phyloP scores from a whole-genome alignment of 257 asterid genomes.

The Pogostemon cablin region DNA sequence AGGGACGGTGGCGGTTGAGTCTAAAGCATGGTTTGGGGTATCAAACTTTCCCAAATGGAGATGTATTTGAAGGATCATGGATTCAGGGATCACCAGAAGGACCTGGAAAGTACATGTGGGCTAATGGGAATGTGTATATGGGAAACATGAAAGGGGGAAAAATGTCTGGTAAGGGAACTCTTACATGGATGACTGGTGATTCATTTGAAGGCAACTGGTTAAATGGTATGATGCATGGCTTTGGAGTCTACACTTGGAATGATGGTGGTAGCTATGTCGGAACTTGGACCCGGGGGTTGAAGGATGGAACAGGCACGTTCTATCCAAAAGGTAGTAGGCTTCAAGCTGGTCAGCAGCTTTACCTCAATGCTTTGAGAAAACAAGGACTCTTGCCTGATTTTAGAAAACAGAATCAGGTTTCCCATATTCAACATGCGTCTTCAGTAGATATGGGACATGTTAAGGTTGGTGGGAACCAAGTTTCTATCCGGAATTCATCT shows the following conservation, averaged over 20 bases:
- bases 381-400: constrained; percentile 85
- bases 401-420: constrained; percentile 73
- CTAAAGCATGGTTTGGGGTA: constrained; percentile 93
- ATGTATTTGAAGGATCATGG: constrained; percentile 92
- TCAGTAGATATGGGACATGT: constrained; percentile 59
- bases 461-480: constrained; percentile 53
- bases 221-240: constrained; percentile 83
- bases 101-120: constrained; percentile 92
- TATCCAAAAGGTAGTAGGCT: constrained; percentile 79
- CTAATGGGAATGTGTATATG: constrained; percentile 76
- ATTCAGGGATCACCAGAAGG: constrained; percentile 93
- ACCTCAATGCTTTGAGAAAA: constrained; percentile 81
- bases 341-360: constrained; percentile 67
- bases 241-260: constrained; percentile 85
- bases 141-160: constrained; percentile 88
- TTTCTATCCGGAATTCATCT: constrained; percentile 47
- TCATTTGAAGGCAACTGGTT: constrained; percentile 86
- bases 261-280: constrained; percentile 87
- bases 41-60: constrained; percentile 78
- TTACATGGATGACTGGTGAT: constrained; percentile 86
- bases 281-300: constrained; percentile 87
- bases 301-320: constrained; percentile 94
- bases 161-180: constrained; percentile 94
- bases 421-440: constrained; percentile 62
- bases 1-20: constrained; percentile 83